These are phyloP conservation scores for Peronospora tabacina DNA, from an alignment of 352 stramenopile genomes.

Conservation along the genomic window DNA sequence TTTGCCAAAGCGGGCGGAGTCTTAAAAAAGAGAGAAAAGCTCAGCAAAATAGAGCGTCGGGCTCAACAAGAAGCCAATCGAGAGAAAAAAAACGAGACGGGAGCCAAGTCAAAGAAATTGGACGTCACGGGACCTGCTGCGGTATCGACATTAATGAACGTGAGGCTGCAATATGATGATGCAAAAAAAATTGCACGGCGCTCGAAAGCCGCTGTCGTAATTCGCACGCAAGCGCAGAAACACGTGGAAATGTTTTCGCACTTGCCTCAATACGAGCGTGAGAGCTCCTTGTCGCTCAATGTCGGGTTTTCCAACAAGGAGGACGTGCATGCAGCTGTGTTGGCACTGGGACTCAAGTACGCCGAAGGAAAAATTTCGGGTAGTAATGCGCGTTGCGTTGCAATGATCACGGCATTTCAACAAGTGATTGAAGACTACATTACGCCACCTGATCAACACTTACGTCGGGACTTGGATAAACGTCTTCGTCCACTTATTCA, in stretches of 20 bases:
- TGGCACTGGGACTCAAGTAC: conserved; percentile 89
- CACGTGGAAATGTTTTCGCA: conserved; percentile 80
- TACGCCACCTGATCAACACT: conserved; percentile 62
- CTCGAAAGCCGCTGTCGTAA: conserved; percentile 59
- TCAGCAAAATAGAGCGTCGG: conserved; percentile 89
- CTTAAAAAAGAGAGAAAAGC: conserved; percentile 72
- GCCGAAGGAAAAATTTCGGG: conserved; percentile 85
- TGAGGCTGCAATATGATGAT: conserved; percentile 69
- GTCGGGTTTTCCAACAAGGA: conserved; percentile 66
- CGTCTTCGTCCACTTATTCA: conserved; percentile 90
- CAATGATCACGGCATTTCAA: conserved; percentile 91
- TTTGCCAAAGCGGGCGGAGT: conserved; percentile 43
- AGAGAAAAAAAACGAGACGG: conserved; percentile 43
- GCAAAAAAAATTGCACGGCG: conserved; percentile 69
- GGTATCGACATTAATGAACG: conserved; percentile 36
- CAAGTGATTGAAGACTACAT: conserved; percentile 88
- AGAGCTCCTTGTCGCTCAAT: conserved; percentile 67
- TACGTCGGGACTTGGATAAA: conserved; percentile 84
- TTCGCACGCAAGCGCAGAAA: conserved; percentile 73
- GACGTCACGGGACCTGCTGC: conserved; percentile 7
- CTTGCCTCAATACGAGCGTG: conserved; percentile 76
- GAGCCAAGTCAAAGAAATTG: conserved; percentile 40
- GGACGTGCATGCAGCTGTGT: conserved; percentile 85
- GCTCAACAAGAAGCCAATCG: conserved; percentile 88
- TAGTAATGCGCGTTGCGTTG: conserved; percentile 87